Conservation (phyloP, 176 grass and related monocot genomes). For the Aegilops longissima region DNA sequence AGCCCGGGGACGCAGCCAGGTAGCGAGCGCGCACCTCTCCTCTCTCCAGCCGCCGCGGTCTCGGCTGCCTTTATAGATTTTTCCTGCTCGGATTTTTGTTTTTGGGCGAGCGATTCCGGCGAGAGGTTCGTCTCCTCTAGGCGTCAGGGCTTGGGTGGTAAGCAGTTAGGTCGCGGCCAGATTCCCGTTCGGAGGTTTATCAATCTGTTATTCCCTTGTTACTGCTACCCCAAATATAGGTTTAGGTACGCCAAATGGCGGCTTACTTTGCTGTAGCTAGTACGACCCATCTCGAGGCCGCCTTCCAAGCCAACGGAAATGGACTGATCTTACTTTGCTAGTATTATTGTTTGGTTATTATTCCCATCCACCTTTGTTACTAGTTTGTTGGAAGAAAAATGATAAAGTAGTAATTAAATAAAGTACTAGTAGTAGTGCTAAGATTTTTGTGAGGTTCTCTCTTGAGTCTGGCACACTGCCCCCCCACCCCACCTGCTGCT, state of each 20-base stretch:
- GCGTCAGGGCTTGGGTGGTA: neutral
- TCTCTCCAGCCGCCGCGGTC: neutral
- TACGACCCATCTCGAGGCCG: neutral
- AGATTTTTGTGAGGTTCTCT: neutral
- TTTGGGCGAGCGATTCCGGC: neutral
- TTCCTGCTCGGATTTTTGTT: neutral
- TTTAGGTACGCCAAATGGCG: neutral
- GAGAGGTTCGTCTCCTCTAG: neutral
- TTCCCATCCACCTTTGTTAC: neutral
- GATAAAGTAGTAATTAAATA: neutral
- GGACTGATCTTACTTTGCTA: too few relatives aligned
- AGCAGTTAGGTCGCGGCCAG: neutral
- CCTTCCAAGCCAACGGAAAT: neutral
- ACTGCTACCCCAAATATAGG: neutral
- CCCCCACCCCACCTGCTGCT: neutral
- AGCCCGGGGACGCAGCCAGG: constrained; percentile 33
- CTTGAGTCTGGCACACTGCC: neutral
- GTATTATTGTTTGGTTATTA: neutral
- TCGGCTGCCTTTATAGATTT: neutral
- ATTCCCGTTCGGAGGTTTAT: neutral
- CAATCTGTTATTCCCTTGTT: neutral
- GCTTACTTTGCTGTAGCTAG: neutral
- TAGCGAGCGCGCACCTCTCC: neutral
- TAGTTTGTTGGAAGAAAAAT: neutral
- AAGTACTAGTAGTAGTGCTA: neutral